Evolutionary conservation across 305 asterid species (phyloP), one percentile per base, ranked within the genome.

Genomic region (Fraxinus xanthoxyloides): DNA sequence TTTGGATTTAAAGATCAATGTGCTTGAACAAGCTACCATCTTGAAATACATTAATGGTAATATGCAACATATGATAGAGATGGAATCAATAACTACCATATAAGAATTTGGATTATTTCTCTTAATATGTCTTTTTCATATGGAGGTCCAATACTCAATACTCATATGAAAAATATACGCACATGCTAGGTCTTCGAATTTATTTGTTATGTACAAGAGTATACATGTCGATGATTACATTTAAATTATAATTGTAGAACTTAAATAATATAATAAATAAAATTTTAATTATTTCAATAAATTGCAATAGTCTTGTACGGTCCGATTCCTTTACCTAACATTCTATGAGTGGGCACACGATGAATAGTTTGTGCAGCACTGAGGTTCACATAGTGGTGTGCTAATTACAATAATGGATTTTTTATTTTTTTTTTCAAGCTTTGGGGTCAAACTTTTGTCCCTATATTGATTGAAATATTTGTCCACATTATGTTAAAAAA

Each of bases 401-500:
- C 38, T 67, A 67, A 67, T 12, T 67, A 28, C 9, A 28, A 67
- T 67, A 6, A 28, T 28, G 10, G 36, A 67, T 26, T 28, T 54
- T 54, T 17, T 48, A 17, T 17, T 28, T 54, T 17, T 48, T 51
- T 17, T 28, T 67, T 21, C 38, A 67, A 28, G 75, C 21, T 30
- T 67, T 67, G 36, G 38, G 75, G 36, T 30, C 36, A 67, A 67
- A 28, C 38, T 30, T 67, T 67, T 67, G 75, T 67, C 75, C 38
- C 38, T 13, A 28, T 28, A 30, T 30, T 67, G 75, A 67, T 67
- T 67, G 75, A 67, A 67, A 67, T 67, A 28, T 67, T 67, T 67
- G 75, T 67, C 75, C 38, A 4, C 75, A 67, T 26, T 67, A 30
- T 67, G 75, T 67, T 79, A 82, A 87, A 23, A 87, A 82, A 87